Conservation (phyloP, 257 asterid genomes). For the Echium plantagineum region DNA sequence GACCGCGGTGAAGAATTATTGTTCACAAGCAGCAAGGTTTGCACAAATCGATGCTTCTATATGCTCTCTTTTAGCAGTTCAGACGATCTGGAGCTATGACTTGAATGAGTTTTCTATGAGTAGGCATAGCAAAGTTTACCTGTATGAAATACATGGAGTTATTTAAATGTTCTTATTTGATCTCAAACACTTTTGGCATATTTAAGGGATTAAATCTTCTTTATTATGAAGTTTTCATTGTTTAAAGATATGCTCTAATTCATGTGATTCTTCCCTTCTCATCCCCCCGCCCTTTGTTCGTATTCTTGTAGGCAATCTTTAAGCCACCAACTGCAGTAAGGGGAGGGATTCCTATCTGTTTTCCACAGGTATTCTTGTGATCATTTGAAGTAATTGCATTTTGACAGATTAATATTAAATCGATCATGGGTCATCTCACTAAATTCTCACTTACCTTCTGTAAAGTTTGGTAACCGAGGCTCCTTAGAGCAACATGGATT, state of each 20-base stretch:
- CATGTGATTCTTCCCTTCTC: too few relatives aligned
- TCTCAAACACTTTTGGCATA: too few relatives aligned
- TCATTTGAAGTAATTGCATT: not conserved
- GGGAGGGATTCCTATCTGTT: conserved; percentile 87
- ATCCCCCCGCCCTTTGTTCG: not conserved
- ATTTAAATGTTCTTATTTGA: too few relatives aligned
- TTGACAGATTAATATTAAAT: not conserved
- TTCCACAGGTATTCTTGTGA: conserved; percentile 58
- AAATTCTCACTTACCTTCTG: not conserved
- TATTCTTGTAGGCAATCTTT: conserved; percentile 43
- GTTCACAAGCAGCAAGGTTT: conserved; percentile 67
- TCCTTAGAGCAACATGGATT: conserved; percentile 80
- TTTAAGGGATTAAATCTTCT: not conserved
- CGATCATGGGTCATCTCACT: not conserved
- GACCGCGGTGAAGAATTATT: conserved; percentile 62
- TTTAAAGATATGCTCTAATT: not conserved
- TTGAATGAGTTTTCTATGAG: not conserved
- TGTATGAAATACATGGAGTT: not conserved
- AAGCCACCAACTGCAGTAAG: conserved; percentile 79
- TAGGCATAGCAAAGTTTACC: not conserved
- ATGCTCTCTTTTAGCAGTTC: not conserved
- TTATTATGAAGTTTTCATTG: not conserved
- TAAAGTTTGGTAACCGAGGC: conserved; percentile 72
- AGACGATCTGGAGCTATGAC: not conserved
- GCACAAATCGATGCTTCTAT: not conserved